Evolutionary conservation across 1,284 basidiomycete genomes (phyloP).

Genomic region (Ceratobasidium sp.): DNA sequence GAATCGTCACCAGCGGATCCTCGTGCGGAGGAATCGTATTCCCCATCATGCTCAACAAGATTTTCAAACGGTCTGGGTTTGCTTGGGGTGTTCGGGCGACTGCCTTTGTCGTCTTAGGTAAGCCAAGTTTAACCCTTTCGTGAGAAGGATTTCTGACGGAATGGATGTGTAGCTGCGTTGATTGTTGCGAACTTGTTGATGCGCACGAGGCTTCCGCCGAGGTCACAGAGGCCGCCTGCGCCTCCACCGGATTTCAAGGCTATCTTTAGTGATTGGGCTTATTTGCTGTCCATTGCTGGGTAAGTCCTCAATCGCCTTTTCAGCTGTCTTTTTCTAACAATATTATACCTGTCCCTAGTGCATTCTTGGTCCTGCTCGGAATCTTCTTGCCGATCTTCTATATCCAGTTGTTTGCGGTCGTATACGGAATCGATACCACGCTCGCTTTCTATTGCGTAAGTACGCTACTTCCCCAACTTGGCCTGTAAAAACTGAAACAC

Average conservation of each 20-base stretch:
- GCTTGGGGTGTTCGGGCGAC: conserved; percentile 59
- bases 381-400: conserved; percentile 38
- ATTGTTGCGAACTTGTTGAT: conserved; percentile 37
- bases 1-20: conserved; percentile 63
- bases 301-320: neutral
- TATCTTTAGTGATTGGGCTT: conserved; percentile 7
- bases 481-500: neutral
- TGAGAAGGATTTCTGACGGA: neutral
- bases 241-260: conserved; percentile 31
- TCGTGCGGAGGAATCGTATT: conserved; percentile 70
- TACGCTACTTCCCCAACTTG: neutral
- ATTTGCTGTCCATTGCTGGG: neutral
- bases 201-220: conserved; percentile 25
- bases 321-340: neutral
- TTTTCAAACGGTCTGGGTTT: conserved; percentile 68
- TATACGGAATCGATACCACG: conserved; percentile 19
- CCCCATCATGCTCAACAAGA: conserved; percentile 69
- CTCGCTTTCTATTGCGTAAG: conserved; percentile 33
- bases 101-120: conserved; percentile 26
- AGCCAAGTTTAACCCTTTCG: neutral
- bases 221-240: conserved; percentile 1
- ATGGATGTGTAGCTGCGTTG: neutral
- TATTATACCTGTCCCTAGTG: neutral
- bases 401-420: conserved; percentile 31
- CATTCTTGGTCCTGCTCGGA: conserved; percentile 20